These are phyloP conservation scores for Tuber umbilicatum DNA, from an alignment of 495 filamentous ascomycete species.

Conservation along the genomic window DNA sequence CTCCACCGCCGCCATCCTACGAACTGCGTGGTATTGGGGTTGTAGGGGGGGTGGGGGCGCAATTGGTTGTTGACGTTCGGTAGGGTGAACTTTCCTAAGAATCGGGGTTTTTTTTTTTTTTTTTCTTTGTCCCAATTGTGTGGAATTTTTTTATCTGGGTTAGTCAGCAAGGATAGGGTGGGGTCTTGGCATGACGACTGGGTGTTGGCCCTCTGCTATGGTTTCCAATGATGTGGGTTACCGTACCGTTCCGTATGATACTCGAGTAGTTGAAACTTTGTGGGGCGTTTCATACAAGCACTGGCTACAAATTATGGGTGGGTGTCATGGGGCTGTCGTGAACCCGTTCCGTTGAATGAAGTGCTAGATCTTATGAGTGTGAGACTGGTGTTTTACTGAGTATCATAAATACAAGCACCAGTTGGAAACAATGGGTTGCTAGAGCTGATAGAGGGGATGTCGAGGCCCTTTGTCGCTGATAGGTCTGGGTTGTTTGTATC, in stretches of 20 bases:
- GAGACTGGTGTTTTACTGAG: background rate
- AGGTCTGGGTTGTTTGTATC: background rate
- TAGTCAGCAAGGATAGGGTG: slow-evolving; percentile 2
- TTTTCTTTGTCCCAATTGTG: background rate
- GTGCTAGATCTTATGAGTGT: background rate
- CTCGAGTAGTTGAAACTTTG: background rate
- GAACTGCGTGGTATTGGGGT: background rate
- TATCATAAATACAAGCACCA: background rate
- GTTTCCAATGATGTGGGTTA: slow-evolving; percentile 7
- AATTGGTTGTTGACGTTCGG: slow-evolving; percentile 18
- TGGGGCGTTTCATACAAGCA: background rate
- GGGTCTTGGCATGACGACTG: background rate
- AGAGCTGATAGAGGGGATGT: background rate
- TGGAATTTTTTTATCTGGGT: slow-evolving; percentile 3
- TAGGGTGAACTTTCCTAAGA: slow-evolving; percentile 5
- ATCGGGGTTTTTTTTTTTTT: background rate
- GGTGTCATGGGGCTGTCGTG: background rate
- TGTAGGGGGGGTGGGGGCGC: background rate
- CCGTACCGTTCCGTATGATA: background rate
- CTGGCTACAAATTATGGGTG: background rate
- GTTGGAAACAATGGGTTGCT: background rate
- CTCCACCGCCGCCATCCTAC: slow-evolving; percentile 25
- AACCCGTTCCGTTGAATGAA: background rate
- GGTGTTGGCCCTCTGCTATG: background rate
- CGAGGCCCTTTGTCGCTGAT: background rate